Base-by-base conservation (phyloP, 177 flowering plant species). In the Vitis hybrid region DNA sequence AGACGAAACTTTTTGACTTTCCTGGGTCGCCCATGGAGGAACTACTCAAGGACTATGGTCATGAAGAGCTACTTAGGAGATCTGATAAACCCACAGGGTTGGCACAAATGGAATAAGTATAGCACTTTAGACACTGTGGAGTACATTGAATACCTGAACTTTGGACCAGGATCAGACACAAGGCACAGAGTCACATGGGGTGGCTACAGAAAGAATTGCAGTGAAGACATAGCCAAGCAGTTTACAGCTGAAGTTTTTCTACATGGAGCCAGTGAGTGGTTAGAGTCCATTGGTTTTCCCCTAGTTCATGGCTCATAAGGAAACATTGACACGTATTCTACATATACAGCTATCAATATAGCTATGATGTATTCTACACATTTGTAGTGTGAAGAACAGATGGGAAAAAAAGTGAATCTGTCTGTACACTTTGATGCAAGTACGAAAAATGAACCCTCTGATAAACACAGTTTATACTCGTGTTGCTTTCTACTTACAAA, bases 11-110 rank as follows among this genome's bases (percentile, higher is more conserved):
- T 66, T 40, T 27, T 70, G 0, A 82, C 86, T 8, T 86, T 70
- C 67, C 63, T 86, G 60, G 87, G 89, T 3, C 75, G 86, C 57
- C 87, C 87, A 2, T 86, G 89, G 87, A 78, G 85, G 75, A 79
- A 81, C n/a, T 75, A 77, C 58, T 84, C 89, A 7, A 81, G 86
- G 78, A 78, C 81, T 0, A 59, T 81, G 49, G 73, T 82, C 6
- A 73, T 82, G 82, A 70, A 76, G 67, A 81, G 85, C 27, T 81
- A 84, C 56, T 12, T 86, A 35, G 87, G 83, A 3, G 77, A 78
- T 30, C 65, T 81, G 52, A 70, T 86, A 46, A 69, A 81, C 35
- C 82, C 81, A 9, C 61, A 24, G 52, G 88, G 86, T 16, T 85
- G 86, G 86, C 59, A 46, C 24, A 35, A 65, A 35, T 86, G 89